phyloP scores from a whole-genome alignment of 2,329 filamentous ascomycete genomes.

The Penicillium verrucosum region DNA sequence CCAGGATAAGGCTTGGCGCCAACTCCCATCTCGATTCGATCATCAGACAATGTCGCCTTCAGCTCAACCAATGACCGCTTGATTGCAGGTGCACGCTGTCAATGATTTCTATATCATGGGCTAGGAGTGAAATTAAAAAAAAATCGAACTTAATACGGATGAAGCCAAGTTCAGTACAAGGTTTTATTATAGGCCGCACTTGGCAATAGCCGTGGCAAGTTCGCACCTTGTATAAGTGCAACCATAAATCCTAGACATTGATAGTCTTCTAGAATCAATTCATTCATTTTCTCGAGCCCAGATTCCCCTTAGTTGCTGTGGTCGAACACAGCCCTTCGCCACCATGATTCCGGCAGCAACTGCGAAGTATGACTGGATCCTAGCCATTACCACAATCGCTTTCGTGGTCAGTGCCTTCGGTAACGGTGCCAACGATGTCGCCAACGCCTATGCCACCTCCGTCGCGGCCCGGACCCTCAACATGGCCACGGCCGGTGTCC shows the following conservation, averaged over 20 bases:
- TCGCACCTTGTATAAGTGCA: conserved; percentile 2
- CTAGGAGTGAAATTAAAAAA: neutral
- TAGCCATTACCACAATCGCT: too few species aligned
- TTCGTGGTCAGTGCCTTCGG: too few species aligned
- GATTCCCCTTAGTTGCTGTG: too few species aligned
- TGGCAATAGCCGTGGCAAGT: conserved; percentile 1
- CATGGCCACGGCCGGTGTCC: too few species aligned
- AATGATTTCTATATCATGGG: conserved; percentile 1
- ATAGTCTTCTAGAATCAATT: neutral
- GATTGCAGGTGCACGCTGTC: neutral
- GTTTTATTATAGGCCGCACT: conserved; percentile 1
- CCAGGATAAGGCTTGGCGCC: conserved; percentile 1
- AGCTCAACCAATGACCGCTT: neutral
- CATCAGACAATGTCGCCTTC: neutral
- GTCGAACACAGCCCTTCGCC: too few species aligned
- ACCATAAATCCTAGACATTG: neutral
- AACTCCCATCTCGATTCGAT: neutral
- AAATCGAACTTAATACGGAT: neutral
- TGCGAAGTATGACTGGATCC: too few species aligned
- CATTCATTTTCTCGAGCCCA: too few species aligned
- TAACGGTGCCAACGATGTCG: too few species aligned
- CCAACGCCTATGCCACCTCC: too few species aligned
- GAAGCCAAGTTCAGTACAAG: neutral
- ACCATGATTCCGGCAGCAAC: too few species aligned
- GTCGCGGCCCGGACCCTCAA: too few species aligned